Conservation (phyloP, 2,329 filamentous ascomycete genomes). For the Ceratocystis destructans region DNA sequence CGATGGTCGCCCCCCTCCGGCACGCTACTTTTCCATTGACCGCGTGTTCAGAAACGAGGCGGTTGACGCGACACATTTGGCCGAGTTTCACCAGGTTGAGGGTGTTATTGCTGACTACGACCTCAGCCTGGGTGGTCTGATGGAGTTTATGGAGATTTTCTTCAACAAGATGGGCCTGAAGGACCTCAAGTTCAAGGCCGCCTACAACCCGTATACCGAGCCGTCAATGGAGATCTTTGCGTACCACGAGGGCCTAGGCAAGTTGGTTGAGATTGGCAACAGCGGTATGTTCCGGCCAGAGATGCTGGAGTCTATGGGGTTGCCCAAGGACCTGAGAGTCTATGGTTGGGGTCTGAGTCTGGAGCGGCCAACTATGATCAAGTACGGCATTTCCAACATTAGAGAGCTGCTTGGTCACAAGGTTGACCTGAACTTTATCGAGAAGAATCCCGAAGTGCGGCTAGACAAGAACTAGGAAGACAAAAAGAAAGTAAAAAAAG, state of each 20-base stretch:
- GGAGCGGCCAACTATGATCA: conserved; percentile 96
- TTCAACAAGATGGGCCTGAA: conserved; percentile 89
- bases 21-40: conserved; percentile 97
- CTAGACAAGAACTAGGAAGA: conserved; percentile 61
- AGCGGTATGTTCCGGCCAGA: conserved; percentile 97
- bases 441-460: conserved; percentile 79
- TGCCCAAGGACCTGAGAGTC: conserved; percentile 81
- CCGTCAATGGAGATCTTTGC: conserved; percentile 97
- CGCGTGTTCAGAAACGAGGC: conserved; percentile 96
- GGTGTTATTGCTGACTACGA: conserved; percentile 96
- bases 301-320: conserved; percentile 89
- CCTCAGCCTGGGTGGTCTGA: conserved; percentile 79
- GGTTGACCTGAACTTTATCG: conserved; percentile 85
- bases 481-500: conserved; percentile 13
- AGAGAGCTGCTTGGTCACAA: conserved; percentile 87
- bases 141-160: conserved; percentile 89
- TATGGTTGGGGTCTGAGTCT: conserved; percentile 88
- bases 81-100: conserved; percentile 97
- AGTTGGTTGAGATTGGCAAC: conserved; percentile 96
- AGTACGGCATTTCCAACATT: conserved; percentile 81
- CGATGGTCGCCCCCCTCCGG: conserved; percentile 48
- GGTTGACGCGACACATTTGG: conserved; percentile 90
- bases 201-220: conserved; percentile 91
- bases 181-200: conserved; percentile 84
- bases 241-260: conserved; percentile 75